Base-by-base conservation (phyloP, 2,329 filamentous ascomycete species). In the Arthrobotrys sphaeroides region DNA sequence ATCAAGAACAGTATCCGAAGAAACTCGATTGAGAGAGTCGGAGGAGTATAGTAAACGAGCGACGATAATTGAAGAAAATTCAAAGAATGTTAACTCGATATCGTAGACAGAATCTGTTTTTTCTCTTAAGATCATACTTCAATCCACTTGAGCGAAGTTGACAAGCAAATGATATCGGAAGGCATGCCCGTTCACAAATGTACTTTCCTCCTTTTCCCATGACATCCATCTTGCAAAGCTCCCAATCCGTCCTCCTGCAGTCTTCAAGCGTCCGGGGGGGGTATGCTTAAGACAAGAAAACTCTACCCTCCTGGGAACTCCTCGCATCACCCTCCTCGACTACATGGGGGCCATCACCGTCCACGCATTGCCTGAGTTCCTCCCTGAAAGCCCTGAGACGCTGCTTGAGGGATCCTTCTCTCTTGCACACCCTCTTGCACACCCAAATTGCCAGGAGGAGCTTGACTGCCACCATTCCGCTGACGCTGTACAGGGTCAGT, bases 401-500 rank as follows among this genome's bases (percentile, higher is more conserved):
- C 2, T 26, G 26, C 22, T 24, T 45, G 5, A 74, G 6, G 16
- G 26, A 28, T 22, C 47, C 47, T 20, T 59, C 31, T 1, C 5
- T 43, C 31, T 22, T 36, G 10, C 28, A 13, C 18, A 36, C 7
- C 9, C 31, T 31, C 31, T 55, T 55, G 31, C 22, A 6, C 1
- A n/a, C 7, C 51, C 51, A 18, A 7, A 62, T 36, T 7, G 24
- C 70, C 24, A 68, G 9, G 16, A 67, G 43, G 2, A 68, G 45
- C 38, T 74, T 74, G 47, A 68, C 26, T 4, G 67, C 9, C 7
- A 55, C 64, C 70, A 74, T 68, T 20, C 60, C 61, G 55, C 26
- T 36, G 13, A 57, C 61, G 40, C 20, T 62, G 47, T 74, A 74
- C 7, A 74, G 42, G n/a, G 67, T 57, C 12, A 74, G 45, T 4